These are phyloP conservation scores for Diplodia scrobiculata DNA, from an alignment of 2,329 filamentous ascomycete species.

Conservation along the genomic window DNA sequence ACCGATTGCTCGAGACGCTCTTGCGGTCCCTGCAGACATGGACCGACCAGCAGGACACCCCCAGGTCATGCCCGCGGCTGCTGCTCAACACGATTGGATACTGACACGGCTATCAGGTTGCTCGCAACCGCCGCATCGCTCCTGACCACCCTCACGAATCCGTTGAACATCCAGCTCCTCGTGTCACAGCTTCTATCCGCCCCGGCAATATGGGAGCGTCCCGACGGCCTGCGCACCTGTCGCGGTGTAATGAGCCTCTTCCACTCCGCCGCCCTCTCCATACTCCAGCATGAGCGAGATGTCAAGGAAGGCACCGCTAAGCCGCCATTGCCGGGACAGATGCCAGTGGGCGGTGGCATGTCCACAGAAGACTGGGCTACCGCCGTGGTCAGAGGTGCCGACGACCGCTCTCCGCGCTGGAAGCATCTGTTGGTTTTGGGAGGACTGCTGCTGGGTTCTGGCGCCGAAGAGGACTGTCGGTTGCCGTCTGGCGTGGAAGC, in stretches of 20 bases:
- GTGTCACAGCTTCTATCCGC: constrained; percentile 72
- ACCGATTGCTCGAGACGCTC: constrained; percentile 67
- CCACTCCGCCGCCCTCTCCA: constrained; percentile 65
- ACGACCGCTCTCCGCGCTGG: constrained; percentile 69
- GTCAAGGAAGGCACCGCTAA: constrained; percentile 38
- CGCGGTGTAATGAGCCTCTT: constrained; percentile 70
- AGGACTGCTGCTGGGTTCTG: constrained; percentile 76
- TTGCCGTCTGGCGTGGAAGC: constrained; percentile 63
- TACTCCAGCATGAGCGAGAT: constrained; percentile 53
- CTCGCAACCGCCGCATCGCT: constrained; percentile 68
- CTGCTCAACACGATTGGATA: background rate
- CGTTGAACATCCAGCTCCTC: constrained; percentile 71
- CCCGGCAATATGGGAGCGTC: constrained; percentile 69
- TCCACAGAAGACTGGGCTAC: constrained; percentile 60
- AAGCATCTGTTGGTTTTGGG: constrained; percentile 80
- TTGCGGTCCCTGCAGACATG: constrained; percentile 64
- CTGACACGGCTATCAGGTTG: constrained; percentile 43
- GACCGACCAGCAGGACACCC: constrained; percentile 61
- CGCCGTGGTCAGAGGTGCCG: constrained; percentile 61
- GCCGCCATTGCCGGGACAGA: constrained; percentile 36
- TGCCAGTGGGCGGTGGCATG: constrained; percentile 50
- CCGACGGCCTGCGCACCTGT: constrained; percentile 63
- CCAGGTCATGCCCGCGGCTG: constrained; percentile 49
- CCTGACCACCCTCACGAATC: constrained; percentile 70
- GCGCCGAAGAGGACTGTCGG: constrained; percentile 57